Evolutionary conservation across 345 rosid genomes (phyloP).

Genomic region (Adansonia digitata): DNA sequence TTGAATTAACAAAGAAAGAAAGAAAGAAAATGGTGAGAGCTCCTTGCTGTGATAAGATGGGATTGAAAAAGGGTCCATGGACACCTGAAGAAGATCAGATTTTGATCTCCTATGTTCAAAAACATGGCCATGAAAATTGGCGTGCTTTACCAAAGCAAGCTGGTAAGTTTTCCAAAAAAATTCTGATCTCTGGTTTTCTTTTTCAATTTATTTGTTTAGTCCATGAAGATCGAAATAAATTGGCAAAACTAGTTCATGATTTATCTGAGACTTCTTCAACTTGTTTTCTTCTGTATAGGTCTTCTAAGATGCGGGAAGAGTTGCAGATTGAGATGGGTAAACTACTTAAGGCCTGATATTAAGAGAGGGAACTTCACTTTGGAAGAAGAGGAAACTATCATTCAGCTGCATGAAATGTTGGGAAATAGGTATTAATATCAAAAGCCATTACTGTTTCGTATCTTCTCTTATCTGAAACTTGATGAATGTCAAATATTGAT

Average conservation of each 20-base stretch:
- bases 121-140: conserved; percentile 68
- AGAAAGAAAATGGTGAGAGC: conserved; percentile 86
- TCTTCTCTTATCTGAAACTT: too few species aligned
- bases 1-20: neutral
- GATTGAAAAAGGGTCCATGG: conserved; percentile 80
- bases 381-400: conserved; percentile 77
- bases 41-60: conserved; percentile 86
- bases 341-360: conserved; percentile 71
- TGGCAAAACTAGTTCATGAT: neutral
- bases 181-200: neutral
- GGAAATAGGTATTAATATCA: conserved; percentile 56
- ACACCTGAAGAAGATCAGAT: conserved; percentile 64
- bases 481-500: too few species aligned
- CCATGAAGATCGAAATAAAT: neutral
- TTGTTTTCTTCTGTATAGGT: conserved; percentile 32
- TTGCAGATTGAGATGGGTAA: conserved; percentile 75
- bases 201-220: neutral
- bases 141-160: conserved; percentile 79
- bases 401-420: conserved; percentile 55
- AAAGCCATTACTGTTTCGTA: neutral
- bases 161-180: conserved; percentile 30
- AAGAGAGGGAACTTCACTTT: conserved; percentile 74
- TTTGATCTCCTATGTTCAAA: conserved; percentile 44
- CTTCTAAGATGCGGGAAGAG: conserved; percentile 74
- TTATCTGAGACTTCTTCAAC: neutral